Evolutionary conservation across 208 protist genomes (phyloP).

Genomic region (Wallacemonas sp.): DNA sequence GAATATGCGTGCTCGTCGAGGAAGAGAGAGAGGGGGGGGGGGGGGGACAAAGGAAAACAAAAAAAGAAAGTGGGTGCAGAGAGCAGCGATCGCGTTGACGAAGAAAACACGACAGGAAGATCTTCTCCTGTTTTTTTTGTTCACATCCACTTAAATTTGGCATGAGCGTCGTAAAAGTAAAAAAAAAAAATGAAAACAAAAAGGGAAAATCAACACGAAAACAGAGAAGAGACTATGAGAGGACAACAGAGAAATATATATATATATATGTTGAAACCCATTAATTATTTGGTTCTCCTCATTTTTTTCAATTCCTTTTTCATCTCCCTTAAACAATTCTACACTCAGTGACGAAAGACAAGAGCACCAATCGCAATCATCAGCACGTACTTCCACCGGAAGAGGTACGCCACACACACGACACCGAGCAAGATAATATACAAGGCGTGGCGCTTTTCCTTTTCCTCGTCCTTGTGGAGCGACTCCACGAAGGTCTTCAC

Average conservation of each 20-base stretch:
- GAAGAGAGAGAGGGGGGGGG: slow-evolving; percentile 6
- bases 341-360: not conserved
- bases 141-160: too few relatives aligned
- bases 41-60: slow-evolving; percentile 21
- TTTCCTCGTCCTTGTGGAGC: slow-evolving; percentile 25
- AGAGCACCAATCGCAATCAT: slow-evolving; percentile 8
- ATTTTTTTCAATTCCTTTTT: too few relatives aligned
- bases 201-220: slow-evolving; percentile 11
- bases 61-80: slow-evolving; percentile 8
- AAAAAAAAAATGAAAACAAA: slow-evolving; percentile 16
- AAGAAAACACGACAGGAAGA: too few relatives aligned
- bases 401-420: not conserved
- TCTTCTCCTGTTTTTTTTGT: too few relatives aligned
- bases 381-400: slow-evolving; percentile 24
- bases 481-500: slow-evolving; percentile 64
- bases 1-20: too few relatives aligned
- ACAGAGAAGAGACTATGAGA: slow-evolving; percentile 18
- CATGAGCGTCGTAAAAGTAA: too few relatives aligned
- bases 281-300: too few relatives aligned
- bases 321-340: not conserved
- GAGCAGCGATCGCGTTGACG: too few relatives aligned
- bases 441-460: slow-evolving; percentile 8
- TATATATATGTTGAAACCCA: too few relatives aligned
- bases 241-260: too few relatives aligned
- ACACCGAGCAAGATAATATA: slow-evolving; percentile 1